These are phyloP conservation scores for Zhuliangozyma parablackwelliae DNA, from an alignment of 1,139 yeast genomes.

Conservation along the genomic window DNA sequence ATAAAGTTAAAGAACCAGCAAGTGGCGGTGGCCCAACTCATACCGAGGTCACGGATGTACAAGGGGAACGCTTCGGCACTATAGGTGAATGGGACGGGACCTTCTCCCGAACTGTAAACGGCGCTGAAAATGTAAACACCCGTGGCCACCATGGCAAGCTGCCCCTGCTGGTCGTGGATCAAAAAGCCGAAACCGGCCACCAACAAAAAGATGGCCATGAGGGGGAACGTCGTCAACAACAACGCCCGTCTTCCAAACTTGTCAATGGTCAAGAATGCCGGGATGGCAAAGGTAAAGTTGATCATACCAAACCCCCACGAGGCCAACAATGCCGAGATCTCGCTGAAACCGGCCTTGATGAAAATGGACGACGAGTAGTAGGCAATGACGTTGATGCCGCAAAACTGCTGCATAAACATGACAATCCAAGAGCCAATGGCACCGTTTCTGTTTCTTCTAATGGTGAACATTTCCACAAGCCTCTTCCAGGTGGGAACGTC, in stretches of 20 bases:
- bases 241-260: constrained; percentile 72
- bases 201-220: constrained; percentile 62
- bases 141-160: constrained; percentile 55
- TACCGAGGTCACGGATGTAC: constrained; percentile 79
- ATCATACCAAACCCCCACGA: constrained; percentile 86
- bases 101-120: constrained; percentile 81
- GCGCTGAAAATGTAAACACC: constrained; percentile 74
- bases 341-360: constrained; percentile 59
- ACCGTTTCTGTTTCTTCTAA: constrained; percentile 81
- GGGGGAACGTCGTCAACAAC: constrained; percentile 69
- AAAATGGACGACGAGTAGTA: constrained; percentile 76
- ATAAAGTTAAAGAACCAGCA: constrained; percentile 85
- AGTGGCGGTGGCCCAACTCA: constrained; percentile 80
- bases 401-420: constrained; percentile 90
- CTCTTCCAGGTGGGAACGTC: constrained; percentile 49
- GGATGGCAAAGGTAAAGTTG: constrained; percentile 76
- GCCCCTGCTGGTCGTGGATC: constrained; percentile 35
- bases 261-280: constrained; percentile 81
- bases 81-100: constrained; percentile 88
- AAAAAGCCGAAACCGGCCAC: constrained; percentile 77
- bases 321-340: constrained; percentile 62
- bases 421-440: constrained; percentile 75
- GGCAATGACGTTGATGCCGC: constrained; percentile 88
- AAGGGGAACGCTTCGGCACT: constrained; percentile 83
- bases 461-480: constrained; percentile 52